A percentile compares a stretch with the other conserved stretches of the same genome.
These are phyloP conservation scores for Ceratocystis harringtonii DNA, from an alignment of 2,329 filamentous ascomycete genomes.

Conservation along the genomic window DNA sequence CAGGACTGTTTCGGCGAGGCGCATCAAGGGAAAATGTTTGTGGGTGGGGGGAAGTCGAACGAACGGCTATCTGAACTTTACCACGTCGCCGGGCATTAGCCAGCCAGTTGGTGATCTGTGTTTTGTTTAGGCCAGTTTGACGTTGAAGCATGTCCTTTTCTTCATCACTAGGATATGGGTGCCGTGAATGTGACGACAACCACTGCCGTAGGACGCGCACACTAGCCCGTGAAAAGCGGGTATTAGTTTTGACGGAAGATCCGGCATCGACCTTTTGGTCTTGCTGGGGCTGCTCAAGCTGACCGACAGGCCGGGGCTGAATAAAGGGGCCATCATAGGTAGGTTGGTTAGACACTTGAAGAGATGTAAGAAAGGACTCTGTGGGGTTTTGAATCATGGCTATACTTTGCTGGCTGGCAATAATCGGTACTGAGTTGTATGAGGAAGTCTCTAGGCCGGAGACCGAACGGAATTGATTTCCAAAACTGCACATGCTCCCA, in stretches of 20 bases:
- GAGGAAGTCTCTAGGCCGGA: constrained; percentile 28
- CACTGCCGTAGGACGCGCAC: constrained; percentile 71
- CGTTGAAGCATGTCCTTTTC: constrained; percentile 68
- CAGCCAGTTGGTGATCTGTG: constrained; percentile 82
- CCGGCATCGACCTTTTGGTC: not conserved
- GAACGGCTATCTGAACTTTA: constrained; percentile 51
- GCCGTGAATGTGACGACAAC: constrained; percentile 62
- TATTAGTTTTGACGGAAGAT: constrained; percentile 41
- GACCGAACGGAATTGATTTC: constrained; percentile 20
- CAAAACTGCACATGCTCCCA: constrained; percentile 43
- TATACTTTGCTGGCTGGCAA: constrained; percentile 30
- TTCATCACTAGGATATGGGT: constrained; percentile 78
- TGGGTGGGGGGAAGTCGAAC: constrained; percentile 51
- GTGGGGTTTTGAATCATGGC: constrained; percentile 16
- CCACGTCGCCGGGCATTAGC: constrained; percentile 74
- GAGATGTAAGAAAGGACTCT: not conserved
- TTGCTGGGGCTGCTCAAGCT: not conserved
- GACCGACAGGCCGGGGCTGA: not conserved
- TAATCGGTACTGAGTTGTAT: constrained; percentile 31
- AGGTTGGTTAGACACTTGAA: not conserved
- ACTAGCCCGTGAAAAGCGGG: constrained; percentile 66
- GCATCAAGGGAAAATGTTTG: constrained; percentile 54
- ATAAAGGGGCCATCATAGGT: not conserved
- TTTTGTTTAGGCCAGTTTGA: constrained; percentile 65
- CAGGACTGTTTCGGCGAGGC: constrained; percentile 44